Percentiles rank a stretch among this genome's conserved stretches.
Conservation (phyloP, 768 basidiomycete genomes). For the Rhizopogon vesiculosus region DNA sequence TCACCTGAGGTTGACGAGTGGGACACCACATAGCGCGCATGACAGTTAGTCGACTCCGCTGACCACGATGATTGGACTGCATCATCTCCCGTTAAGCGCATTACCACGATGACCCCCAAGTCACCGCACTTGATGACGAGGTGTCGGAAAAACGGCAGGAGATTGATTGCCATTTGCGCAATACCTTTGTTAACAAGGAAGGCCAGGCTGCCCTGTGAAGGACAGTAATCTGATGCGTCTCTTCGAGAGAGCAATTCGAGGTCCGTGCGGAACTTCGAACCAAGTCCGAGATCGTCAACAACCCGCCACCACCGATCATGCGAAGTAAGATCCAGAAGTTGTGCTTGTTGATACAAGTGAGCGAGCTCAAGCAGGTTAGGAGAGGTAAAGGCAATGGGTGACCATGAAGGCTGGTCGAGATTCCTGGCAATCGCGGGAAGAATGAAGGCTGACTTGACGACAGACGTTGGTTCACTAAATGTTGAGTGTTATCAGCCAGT, state of each 20-base stretch:
- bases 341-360: slow-evolving; percentile 49
- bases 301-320: slow-evolving; percentile 60
- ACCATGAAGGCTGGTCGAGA: slow-evolving; percentile 22
- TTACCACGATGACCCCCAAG: slow-evolving; percentile 58
- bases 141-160: slow-evolving; percentile 82
- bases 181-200: slow-evolving; percentile 70
- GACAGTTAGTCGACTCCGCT: slow-evolving; percentile 40
- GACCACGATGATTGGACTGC: slow-evolving; percentile 47
- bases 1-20: slow-evolving; percentile 40
- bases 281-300: slow-evolving; percentile 63
- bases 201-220: slow-evolving; percentile 41
- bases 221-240: slow-evolving; percentile 35
- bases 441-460: slow-evolving; percentile 71
- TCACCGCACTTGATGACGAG: slow-evolving; percentile 84
- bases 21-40: slow-evolving; percentile 46
- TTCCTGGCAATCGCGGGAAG: slow-evolving; percentile 53
- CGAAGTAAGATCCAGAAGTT: slow-evolving; percentile 46
- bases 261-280: slow-evolving; percentile 59
- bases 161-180: slow-evolving; percentile 73
- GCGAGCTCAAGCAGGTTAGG: slow-evolving; percentile 83
- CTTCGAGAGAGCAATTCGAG: slow-evolving; percentile 55
- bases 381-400: slow-evolving; percentile 68
- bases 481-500: background rate
- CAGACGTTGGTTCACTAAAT: slow-evolving; percentile 88
- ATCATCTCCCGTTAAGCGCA: slow-evolving; percentile 44